Conservation (phyloP, 208 protist species). For the Tetramitus jugosus region DNA sequence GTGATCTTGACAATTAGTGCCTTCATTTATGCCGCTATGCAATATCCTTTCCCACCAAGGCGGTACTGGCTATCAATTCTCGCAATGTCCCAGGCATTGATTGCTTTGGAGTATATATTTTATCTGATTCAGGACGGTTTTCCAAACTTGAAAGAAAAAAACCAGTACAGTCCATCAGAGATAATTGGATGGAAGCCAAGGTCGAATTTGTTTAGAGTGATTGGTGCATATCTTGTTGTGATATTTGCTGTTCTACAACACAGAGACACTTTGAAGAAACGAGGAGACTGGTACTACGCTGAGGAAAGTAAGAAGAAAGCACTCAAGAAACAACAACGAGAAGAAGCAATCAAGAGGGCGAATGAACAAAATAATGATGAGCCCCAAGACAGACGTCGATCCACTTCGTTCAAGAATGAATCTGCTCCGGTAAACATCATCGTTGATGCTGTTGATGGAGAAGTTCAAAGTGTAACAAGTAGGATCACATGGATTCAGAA, state of each 20-base stretch:
- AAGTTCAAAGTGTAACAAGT: no score
- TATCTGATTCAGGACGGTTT: neutral
- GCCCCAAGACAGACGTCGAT: neutral
- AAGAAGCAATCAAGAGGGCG: neutral
- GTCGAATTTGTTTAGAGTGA: neutral
- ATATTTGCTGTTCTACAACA: neutral
- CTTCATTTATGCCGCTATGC: neutral
- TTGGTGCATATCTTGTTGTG: neutral
- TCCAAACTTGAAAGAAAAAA: no score
- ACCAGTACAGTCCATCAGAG: no score
- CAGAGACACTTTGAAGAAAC: neutral
- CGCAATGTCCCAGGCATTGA: neutral
- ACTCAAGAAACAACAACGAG: neutral
- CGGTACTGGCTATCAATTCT: neutral
- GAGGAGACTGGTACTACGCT: neutral
- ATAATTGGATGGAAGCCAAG: neutral
- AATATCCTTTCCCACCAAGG: conserved; percentile 11
- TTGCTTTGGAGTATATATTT: conserved; percentile 9
- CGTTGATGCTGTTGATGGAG: no score
- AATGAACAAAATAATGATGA: neutral
- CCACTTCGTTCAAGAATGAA: neutral
- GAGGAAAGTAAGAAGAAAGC: neutral
- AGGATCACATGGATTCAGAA: no score
- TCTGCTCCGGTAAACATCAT: no score
- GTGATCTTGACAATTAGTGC: neutral